These are phyloP conservation scores for Tolypocladium capitatum DNA, from an alignment of 2,329 filamentous ascomycete genomes.

Conservation along the genomic window DNA sequence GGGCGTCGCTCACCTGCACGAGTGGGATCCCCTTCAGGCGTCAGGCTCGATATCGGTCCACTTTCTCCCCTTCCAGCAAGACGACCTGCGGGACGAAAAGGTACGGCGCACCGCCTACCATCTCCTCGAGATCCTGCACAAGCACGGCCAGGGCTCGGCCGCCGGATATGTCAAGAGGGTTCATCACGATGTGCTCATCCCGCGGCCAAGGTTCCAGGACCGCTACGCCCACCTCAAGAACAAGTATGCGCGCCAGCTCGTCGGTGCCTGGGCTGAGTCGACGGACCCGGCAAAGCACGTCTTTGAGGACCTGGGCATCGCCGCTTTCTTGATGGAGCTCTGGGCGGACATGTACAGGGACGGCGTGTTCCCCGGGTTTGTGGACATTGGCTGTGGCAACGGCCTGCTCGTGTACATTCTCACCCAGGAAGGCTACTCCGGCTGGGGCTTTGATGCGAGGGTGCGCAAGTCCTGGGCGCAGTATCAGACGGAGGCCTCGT, in stretches of 20 bases:
- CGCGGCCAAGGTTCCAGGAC: slow-evolving; percentile 65
- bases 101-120: slow-evolving; percentile 55
- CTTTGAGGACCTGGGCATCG: slow-evolving; percentile 85
- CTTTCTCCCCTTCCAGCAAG: slow-evolving; percentile 37
- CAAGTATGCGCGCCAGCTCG: slow-evolving; percentile 59
- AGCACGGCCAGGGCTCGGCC: slow-evolving; percentile 54
- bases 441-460: slow-evolving; percentile 90
- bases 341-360: slow-evolving; percentile 71
- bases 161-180: slow-evolving; percentile 68
- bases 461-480: slow-evolving; percentile 69
- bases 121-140: slow-evolving; percentile 55
- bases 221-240: slow-evolving; percentile 71
- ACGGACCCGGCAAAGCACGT: slow-evolving; percentile 88
- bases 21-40: slow-evolving; percentile 33
- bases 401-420: slow-evolving; percentile 80
- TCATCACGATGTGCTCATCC: slow-evolving; percentile 68
- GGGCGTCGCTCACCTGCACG: slow-evolving; percentile 64
- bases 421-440: slow-evolving; percentile 63
- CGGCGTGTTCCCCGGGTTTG: slow-evolving; percentile 65
- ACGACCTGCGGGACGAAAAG: slow-evolving; percentile 24
- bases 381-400: slow-evolving; percentile 94
- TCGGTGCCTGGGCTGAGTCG: slow-evolving; percentile 68
- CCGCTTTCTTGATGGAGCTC: slow-evolving; percentile 82
- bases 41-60: slow-evolving; percentile 45
- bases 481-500: slow-evolving; percentile 34